These are phyloP conservation scores for Bjerkandera adusta DNA, from an alignment of 1,284 basidiomycete genomes.

Conservation along the genomic window DNA sequence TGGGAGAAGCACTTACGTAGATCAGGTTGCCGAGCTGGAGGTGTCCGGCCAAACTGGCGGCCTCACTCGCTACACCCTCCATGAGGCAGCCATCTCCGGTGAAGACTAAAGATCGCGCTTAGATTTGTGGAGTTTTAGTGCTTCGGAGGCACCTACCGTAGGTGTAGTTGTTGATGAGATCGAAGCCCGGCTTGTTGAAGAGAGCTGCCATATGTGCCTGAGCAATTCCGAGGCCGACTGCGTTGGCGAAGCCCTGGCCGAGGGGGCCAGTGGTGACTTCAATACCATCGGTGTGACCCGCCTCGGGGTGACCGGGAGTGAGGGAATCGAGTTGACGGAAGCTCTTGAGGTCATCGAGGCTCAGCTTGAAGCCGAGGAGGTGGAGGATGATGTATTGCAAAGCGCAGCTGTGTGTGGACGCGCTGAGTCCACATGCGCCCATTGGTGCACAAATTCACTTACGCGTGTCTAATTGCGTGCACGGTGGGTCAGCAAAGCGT, in stretches of 20 bases:
- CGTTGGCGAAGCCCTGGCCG: slow-evolving; percentile 92
- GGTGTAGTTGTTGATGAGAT: slow-evolving; percentile 88
- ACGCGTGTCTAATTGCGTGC: slow-evolving; percentile 59
- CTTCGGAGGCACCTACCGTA: slow-evolving; percentile 53
- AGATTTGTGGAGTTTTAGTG: slow-evolving; percentile 15
- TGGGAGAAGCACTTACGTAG: slow-evolving; percentile 51
- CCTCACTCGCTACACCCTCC: slow-evolving; percentile 93
- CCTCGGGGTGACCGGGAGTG: slow-evolving; percentile 92
- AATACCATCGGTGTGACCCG: slow-evolving; percentile 87
- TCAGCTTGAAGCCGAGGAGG: slow-evolving; percentile 81
- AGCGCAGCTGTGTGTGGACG: slow-evolving; percentile 80
- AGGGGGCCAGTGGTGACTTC: slow-evolving; percentile 97
- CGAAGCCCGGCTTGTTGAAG: slow-evolving; percentile 87
- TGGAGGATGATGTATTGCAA: slow-evolving; percentile 85
- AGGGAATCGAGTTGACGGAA: slow-evolving; percentile 87
- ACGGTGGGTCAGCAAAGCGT: slow-evolving; percentile 12
- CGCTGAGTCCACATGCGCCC: too few relatives aligned
- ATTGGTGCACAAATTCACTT: too few relatives aligned
- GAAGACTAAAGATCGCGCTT: slow-evolving; percentile 54
- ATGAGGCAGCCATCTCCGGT: slow-evolving; percentile 94
- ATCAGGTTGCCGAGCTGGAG: slow-evolving; percentile 92
- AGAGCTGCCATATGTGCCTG: slow-evolving; percentile 86
- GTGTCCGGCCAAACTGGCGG: slow-evolving; percentile 90
- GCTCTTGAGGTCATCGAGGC: slow-evolving; percentile 81
- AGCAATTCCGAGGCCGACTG: slow-evolving; percentile 91